A percentile compares a stretch with the other conserved stretches of the same genome.
Conservation (phyloP, 371 early-diverging fungal species). For the Mucor indicus region DNA sequence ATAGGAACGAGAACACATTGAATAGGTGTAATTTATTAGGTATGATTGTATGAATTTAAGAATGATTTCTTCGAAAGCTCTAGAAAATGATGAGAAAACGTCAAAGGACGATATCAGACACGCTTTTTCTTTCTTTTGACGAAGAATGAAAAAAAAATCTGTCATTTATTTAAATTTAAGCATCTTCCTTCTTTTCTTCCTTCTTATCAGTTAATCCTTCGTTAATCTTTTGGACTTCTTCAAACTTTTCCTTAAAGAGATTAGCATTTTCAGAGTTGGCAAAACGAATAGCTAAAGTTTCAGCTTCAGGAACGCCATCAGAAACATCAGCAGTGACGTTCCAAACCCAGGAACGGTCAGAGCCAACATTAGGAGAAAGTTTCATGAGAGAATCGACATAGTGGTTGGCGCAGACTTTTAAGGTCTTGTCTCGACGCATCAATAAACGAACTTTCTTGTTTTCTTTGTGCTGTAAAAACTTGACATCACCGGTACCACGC, state of each 20-base stretch:
- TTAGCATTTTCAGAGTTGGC: constrained; percentile 85
- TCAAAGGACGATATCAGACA: no score
- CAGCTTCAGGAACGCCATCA: constrained; percentile 81
- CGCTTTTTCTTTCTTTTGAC: no score
- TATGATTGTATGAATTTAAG: no score
- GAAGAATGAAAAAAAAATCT: no score
- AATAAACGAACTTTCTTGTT: constrained; percentile 85
- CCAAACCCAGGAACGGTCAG: constrained; percentile 98
- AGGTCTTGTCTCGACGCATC: constrained; percentile 98
- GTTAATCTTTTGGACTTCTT: constrained; percentile 42
- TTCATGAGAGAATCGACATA: constrained; percentile 85
- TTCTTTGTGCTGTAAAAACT: constrained; percentile 89
- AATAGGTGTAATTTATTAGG: no score
- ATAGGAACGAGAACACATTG: no score
- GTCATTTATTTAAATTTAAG: no score
- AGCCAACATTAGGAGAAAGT: constrained; percentile 90
- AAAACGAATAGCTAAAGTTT: constrained; percentile 94
- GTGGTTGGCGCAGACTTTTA: constrained; percentile 98
- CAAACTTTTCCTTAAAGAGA: constrained; percentile 53
- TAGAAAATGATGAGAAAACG: no score
- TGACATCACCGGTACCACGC: constrained; percentile 96
- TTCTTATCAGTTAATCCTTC: constrained; percentile 27
- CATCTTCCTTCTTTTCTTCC: constrained; percentile 21
- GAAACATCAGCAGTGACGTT: constrained; percentile 85
- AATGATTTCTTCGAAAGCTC: no score